Conservation (phyloP, 192 early-diverging fungal species). For the Jimgerdemannia flammicorona region DNA sequence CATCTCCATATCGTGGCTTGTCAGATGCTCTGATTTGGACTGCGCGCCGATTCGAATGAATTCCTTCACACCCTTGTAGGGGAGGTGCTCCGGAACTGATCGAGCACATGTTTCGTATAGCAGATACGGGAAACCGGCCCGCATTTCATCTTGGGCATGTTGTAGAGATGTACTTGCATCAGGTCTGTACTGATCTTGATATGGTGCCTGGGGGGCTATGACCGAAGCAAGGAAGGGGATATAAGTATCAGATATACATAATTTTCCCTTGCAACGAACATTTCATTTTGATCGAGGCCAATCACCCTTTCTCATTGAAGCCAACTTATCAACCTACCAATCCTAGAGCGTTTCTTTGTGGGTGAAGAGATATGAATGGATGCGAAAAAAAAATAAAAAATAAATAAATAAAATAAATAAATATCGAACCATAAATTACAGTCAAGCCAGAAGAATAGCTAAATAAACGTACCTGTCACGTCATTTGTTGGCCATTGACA, state of each 20-base stretch:
- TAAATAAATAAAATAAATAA: too few species aligned
- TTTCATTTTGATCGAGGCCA: too few species aligned
- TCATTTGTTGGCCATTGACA: too few species aligned
- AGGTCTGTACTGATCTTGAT: slow-evolving; percentile 48
- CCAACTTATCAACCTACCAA: too few species aligned
- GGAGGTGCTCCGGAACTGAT: slow-evolving; percentile 36
- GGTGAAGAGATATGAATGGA: too few species aligned
- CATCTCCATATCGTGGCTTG: slow-evolving; percentile 23
- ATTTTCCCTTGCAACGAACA: too few species aligned
- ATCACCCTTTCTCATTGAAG: slow-evolving; percentile 47
- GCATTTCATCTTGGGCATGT: slow-evolving; percentile 8
- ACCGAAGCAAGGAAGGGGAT: neutral
- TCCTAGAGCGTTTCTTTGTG: too few species aligned
- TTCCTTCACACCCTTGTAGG: slow-evolving; percentile 28
- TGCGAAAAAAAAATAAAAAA: too few species aligned
- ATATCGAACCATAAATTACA: too few species aligned
- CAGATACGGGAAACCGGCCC: slow-evolving; percentile 47
- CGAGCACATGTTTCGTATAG: slow-evolving; percentile 53
- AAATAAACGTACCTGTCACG: too few species aligned
- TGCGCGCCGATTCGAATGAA: slow-evolving; percentile 48
- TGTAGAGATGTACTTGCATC: slow-evolving; percentile 36
- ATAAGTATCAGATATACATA: neutral
- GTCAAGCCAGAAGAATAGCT: too few species aligned
- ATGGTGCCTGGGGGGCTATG: slow-evolving; percentile 51
- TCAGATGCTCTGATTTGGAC: slow-evolving; percentile 37